Evolutionary conservation across 345 rosid species (phyloP), one percentile per base, ranked within the genome.

Genomic region (Hevea brasiliensis): DNA sequence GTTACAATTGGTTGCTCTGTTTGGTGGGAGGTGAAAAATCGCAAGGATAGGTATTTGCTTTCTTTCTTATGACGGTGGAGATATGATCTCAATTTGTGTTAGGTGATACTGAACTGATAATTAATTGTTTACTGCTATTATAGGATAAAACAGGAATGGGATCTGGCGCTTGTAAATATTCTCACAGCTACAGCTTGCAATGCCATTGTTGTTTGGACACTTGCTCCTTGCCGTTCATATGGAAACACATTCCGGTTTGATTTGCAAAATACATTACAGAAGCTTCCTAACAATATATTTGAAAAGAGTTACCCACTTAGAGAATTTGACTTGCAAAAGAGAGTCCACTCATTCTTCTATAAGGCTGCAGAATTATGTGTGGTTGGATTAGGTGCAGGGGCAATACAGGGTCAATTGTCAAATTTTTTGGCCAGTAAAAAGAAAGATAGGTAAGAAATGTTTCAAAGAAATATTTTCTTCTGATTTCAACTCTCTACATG

Each of bases 111-210:
- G 41, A 74, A 70, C 24, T 76, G 72, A 71, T 74, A 50, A 75
- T 17, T 65, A 45, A 54, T 41, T 51, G 14, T 72, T 73, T 81
- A 4, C 70, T 80, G 18, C 64, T 3, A 37, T 77, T 76, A 55
- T 73, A 95, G 98, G 80, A 71, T 91, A 80, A 95, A 95, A 73
- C 84, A 91, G 71, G 97, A 95, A 81, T 95, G 98, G 99, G 96
- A 91, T 82, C 84, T 95, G 74, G 97, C 99, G 14, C 96, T 95
- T 65, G 51, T 92, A 69, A 95, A 95, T 63, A 94, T 92, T 63
- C 90, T 92, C 37, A 89, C 93, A 0, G 87, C 80, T 72, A 83
- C 97, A 58, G 92, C 89, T 68, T 95, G 97, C 87, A 95, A 95
- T 83, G 94, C 88, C 56, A 64, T 87, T 50, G 90, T 85, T 73